These are phyloP conservation scores for Diddensiella caesifluorescens DNA, from an alignment of 805 yeast genomes.

Conservation along the genomic window DNA sequence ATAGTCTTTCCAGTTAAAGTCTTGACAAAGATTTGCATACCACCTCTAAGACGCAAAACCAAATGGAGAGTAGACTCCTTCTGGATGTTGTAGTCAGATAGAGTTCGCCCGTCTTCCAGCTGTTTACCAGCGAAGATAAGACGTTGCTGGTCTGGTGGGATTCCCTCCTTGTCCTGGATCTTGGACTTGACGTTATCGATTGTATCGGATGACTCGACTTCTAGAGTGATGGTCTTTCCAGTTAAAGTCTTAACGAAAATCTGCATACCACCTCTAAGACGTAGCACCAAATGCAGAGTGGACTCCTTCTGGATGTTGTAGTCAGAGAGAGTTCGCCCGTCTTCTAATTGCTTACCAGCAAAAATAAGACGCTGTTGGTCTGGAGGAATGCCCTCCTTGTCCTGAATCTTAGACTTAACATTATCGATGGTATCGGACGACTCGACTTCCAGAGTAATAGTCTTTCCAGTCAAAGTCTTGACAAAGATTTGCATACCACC, in stretches of 20 bases:
- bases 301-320: slow-evolving; percentile 96
- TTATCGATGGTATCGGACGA: slow-evolving; percentile 94
- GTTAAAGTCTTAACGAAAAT: slow-evolving; percentile 81
- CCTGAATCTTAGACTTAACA: slow-evolving; percentile 92
- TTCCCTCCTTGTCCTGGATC: slow-evolving; percentile 95
- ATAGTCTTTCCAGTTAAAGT: slow-evolving; percentile 98
- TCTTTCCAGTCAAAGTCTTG: slow-evolving; percentile 85
- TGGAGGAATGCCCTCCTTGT: slow-evolving; percentile 95
- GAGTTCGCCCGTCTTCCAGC: slow-evolving; percentile 89
- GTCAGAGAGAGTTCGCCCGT: slow-evolving; percentile 90
- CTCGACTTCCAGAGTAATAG: slow-evolving; percentile 84
- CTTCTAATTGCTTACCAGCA: slow-evolving; percentile 95
- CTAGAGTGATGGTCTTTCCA: slow-evolving; percentile 84
- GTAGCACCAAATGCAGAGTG: slow-evolving; percentile 73
- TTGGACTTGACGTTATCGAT: slow-evolving; percentile 91
- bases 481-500: slow-evolving; percentile 94
- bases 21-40: slow-evolving; percentile 89
- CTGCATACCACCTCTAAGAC: slow-evolving; percentile 85
- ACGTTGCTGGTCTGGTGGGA: slow-evolving; percentile 96
- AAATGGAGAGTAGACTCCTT: slow-evolving; percentile 84
- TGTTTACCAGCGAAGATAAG: slow-evolving; percentile 94
- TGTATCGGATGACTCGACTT: slow-evolving; percentile 90
- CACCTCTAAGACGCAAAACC: slow-evolving; percentile 85
- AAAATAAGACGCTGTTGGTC: slow-evolving; percentile 94
- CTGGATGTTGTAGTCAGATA: slow-evolving; percentile 91